phyloP scores from a whole-genome alignment of 169 alveolate species.

The Plasmodium blacklocki region DNA sequence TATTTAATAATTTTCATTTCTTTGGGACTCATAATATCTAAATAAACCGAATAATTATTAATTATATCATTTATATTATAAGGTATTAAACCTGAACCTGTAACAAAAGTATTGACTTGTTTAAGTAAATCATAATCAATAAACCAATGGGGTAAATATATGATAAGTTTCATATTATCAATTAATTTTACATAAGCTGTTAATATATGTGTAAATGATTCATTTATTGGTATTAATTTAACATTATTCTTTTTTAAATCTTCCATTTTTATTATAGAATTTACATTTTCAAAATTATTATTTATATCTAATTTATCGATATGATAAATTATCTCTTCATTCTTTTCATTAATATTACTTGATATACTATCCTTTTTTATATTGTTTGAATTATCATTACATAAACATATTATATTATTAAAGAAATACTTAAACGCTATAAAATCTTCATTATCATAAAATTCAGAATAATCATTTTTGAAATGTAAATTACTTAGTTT shows the following conservation, averaged over 20 bases:
- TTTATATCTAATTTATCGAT: slow-evolving; percentile 27
- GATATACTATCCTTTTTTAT: neutral
- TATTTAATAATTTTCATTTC: slow-evolving; percentile 3
- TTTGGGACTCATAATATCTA: slow-evolving; percentile 20
- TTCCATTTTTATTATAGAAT: slow-evolving; percentile 17
- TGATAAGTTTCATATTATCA: slow-evolving; percentile 45
- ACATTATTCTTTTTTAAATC: slow-evolving; percentile 41
- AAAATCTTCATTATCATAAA: slow-evolving; percentile 10
- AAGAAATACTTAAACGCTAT: slow-evolving; percentile 45
- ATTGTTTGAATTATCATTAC: slow-evolving; percentile 9
- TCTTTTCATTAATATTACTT: neutral
- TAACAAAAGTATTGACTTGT: slow-evolving; percentile 50
- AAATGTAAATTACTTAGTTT: slow-evolving; percentile 45
- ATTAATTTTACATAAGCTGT: slow-evolving; percentile 48
- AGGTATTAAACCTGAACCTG: slow-evolving; percentile 26
- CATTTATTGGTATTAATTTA: slow-evolving; percentile 30
- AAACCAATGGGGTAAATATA: slow-evolving; percentile 63
- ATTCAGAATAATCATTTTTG: slow-evolving; percentile 13
- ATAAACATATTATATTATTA: slow-evolving; percentile 59
- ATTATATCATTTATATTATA: slow-evolving; percentile 37
- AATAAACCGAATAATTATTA: slow-evolving; percentile 36
- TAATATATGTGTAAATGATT: slow-evolving; percentile 44
- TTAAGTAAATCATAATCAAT: slow-evolving; percentile 25
- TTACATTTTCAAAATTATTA: slow-evolving; percentile 24
- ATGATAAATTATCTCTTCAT: slow-evolving; percentile 16